A percentile compares a stretch with the other conserved stretches of the same genome.
phyloP scores from a whole-genome alignment of 1,284 basidiomycete species.

The Trichosporon sp. region DNA sequence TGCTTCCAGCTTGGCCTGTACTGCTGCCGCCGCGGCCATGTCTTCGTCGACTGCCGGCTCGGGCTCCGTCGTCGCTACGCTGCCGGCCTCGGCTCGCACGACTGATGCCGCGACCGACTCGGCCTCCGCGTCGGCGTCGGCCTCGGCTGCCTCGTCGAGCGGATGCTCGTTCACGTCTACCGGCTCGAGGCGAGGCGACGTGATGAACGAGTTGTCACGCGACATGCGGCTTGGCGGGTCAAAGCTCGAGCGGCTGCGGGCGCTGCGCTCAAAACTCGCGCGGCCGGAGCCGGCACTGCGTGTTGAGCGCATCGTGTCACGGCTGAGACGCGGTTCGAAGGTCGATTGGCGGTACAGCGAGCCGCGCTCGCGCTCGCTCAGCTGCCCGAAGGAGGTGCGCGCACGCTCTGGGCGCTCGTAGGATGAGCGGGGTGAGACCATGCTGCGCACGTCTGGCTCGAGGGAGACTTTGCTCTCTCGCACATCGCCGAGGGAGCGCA shows the following conservation, averaged over 20 bases:
- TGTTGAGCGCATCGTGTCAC: neutral
- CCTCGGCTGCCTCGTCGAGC: slow-evolving; percentile 1
- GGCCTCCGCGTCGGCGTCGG: slow-evolving; percentile 3
- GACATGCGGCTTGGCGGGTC: neutral
- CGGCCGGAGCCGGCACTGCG: neutral
- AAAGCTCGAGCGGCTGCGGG: neutral
- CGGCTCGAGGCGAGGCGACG: neutral
- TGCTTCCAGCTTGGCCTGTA: too few relatives aligned
- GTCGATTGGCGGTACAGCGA: neutral
- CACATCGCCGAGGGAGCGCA: neutral
- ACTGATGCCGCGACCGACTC: too few relatives aligned
- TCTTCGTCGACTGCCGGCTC: too few relatives aligned
- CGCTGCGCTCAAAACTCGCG: neutral
- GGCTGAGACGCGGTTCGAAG: neutral
- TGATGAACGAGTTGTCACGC: neutral
- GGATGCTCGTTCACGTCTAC: slow-evolving; percentile 3
- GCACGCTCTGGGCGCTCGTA: neutral
- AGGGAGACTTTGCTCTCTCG: neutral
- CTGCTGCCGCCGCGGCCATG: too few relatives aligned
- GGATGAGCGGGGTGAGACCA: neutral
- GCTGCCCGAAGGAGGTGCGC: neutral
- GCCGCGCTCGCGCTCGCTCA: neutral
- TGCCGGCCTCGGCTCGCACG: too few relatives aligned
- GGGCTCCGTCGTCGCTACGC: too few relatives aligned
- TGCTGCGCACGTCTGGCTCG: neutral